phyloP scores from a whole-genome alignment of 306 rosid genomes.

The Senna tora region DNA sequence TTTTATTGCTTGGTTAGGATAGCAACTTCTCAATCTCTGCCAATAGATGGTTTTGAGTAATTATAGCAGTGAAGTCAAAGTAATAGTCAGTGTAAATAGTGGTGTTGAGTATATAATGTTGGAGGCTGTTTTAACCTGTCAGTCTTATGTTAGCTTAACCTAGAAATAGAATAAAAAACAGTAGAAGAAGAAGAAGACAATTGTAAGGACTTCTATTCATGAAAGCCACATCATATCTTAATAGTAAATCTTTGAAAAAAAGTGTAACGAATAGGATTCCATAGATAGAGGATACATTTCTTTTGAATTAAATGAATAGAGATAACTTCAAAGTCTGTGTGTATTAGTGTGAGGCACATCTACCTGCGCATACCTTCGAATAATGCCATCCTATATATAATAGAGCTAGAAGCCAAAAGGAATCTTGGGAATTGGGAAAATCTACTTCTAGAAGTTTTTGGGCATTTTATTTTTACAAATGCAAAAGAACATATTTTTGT shows the following conservation, averaged over 20 bases:
- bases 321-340: neutral
- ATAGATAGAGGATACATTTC: neutral
- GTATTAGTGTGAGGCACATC: neutral
- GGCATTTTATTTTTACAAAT: too few relatives aligned
- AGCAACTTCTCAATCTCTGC: too few relatives aligned
- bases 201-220: neutral
- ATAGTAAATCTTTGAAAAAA: too few relatives aligned
- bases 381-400: neutral
- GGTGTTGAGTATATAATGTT: too few relatives aligned
- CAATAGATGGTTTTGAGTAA: too few relatives aligned
- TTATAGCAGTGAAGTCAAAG: too few relatives aligned
- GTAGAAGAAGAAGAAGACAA: too few relatives aligned
- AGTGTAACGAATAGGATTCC: neutral
- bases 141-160: neutral
- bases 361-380: neutral
- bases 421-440: conserved; percentile 17
- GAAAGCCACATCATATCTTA: neutral
- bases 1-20: too few relatives aligned
- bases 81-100: too few relatives aligned
- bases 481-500: too few relatives aligned
- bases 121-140: neutral
- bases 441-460: neutral
- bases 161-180: neutral
- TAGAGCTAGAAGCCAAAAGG: neutral
- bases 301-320: neutral